Percentiles rank a stretch among this genome's conserved stretches.
phyloP scores from a whole-genome alignment of 768 basidiomycete species.

The Boletus subcaerulescens region DNA sequence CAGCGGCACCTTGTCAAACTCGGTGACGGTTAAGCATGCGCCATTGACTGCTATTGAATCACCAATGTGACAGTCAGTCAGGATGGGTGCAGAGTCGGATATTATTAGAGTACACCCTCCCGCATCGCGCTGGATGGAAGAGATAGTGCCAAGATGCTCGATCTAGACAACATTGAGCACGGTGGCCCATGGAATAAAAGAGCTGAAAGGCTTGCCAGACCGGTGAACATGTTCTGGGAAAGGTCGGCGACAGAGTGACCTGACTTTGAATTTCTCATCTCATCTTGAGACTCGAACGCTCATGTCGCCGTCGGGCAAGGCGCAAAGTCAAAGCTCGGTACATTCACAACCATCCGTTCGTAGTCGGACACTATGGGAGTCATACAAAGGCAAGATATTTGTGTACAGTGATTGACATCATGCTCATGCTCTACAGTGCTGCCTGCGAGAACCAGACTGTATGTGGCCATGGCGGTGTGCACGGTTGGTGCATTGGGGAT shows the following conservation, averaged over 20 bases:
- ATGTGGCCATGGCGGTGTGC: conserved; percentile 48
- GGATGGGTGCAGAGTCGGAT: conserved; percentile 62
- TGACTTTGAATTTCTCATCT: neutral
- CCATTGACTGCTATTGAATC: conserved; percentile 94
- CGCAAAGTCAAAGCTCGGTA: neutral
- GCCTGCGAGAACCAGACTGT: conserved; percentile 51
- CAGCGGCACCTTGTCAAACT: conserved; percentile 58
- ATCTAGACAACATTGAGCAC: conserved; percentile 50
- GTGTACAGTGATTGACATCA: conserved; percentile 3
- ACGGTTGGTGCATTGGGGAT: conserved; percentile 47
- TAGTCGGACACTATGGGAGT: conserved; percentile 38
- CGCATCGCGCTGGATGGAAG: conserved; percentile 56
- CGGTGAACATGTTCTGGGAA: conserved; percentile 64
- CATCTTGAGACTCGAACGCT: conserved; percentile 1
- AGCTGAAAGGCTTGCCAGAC: conserved; percentile 51
- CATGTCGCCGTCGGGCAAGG: conserved; percentile 17
- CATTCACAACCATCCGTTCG: conserved; percentile 8
- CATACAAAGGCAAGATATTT: conserved; percentile 38
- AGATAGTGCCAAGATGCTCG: conserved; percentile 82
- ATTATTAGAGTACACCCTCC: conserved; percentile 86
- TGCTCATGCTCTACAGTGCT: conserved; percentile 40
- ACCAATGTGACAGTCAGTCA: conserved; percentile 87
- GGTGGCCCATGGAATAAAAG: neutral
- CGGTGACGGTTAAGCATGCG: conserved; percentile 87
- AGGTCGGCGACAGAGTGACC: neutral